phyloP scores from a whole-genome alignment of 768 basidiomycete genomes.

The Holtermannia corniformis region DNA sequence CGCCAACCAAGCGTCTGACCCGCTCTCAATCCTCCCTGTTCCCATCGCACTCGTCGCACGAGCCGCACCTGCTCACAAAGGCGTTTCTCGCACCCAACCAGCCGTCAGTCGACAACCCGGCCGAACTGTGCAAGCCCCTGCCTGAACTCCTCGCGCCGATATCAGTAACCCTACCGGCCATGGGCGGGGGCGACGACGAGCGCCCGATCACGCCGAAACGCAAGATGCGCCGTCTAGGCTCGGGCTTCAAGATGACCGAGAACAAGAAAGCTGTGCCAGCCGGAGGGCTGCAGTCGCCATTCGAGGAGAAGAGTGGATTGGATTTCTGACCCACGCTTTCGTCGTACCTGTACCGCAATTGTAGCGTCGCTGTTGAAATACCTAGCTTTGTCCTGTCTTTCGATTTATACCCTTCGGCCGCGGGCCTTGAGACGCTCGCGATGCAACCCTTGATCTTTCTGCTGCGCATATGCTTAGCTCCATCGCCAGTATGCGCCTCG shows the following conservation, averaged over 20 bases:
- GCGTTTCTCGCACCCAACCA: slow-evolving; percentile 6
- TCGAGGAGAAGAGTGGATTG: slow-evolving; percentile 21
- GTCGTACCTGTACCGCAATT: no score
- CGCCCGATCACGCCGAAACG: background rate
- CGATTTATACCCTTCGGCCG: no score
- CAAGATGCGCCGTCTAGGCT: no score
- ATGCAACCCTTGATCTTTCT: no score
- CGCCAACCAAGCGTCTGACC: slow-evolving; percentile 10
- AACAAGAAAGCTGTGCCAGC: no score
- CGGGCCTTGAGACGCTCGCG: no score
- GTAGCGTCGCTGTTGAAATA: no score
- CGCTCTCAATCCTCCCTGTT: slow-evolving; percentile 14
- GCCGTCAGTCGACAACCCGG: slow-evolving; percentile 10
- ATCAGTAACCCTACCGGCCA: background rate
- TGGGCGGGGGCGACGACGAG: slow-evolving; percentile 8
- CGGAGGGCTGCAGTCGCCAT: slow-evolving; percentile 20
- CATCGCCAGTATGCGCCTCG: no score
- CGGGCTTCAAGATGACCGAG: no score
- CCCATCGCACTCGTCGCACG: slow-evolving; percentile 4
- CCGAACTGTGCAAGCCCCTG: slow-evolving; percentile 8
- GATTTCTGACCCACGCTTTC: slow-evolving; percentile 2
- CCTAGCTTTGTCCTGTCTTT: no score
- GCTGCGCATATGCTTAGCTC: no score
- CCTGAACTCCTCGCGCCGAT: no score
- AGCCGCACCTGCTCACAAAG: slow-evolving; percentile 5